Conservation (phyloP, 2,329 filamentous ascomycete genomes). For the Ophiostoma himal-ulmi region DNA sequence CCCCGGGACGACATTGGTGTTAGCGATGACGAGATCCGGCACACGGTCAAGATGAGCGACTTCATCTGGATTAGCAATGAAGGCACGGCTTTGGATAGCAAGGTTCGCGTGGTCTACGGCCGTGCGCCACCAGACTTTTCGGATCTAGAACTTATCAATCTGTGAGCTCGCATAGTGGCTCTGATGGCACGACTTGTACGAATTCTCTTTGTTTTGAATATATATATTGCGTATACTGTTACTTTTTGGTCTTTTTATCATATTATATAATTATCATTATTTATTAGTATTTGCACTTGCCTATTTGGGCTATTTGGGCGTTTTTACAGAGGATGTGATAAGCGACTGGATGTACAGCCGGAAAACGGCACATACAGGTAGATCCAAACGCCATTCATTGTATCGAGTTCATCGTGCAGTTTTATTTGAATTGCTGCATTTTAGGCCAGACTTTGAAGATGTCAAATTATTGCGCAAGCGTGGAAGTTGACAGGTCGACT, state of each 20-base stretch:
- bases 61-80: constrained; percentile 92
- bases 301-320: not conserved
- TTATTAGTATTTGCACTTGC: not conserved
- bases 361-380: not conserved
- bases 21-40: constrained; percentile 80
- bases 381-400: not conserved
- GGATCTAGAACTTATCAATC: constrained; percentile 76
- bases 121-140: constrained; percentile 84
- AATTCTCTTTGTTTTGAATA: constrained; percentile 10
- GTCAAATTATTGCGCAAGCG: not conserved
- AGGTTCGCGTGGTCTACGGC: constrained; percentile 75
- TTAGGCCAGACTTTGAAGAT: not conserved
- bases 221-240: not conserved
- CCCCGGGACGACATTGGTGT: constrained; percentile 85
- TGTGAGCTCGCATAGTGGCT: constrained; percentile 41
- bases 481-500: not conserved
- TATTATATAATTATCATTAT: not conserved
- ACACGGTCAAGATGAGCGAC: constrained; percentile 69
- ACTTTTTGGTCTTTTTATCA: not conserved
- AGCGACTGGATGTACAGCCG: not conserved
- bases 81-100: constrained; percentile 79
- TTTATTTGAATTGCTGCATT: not conserved
- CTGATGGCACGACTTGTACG: not conserved
- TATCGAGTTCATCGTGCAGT: not conserved
- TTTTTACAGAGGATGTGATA: not conserved